Evolutionary conservation across 306 rosid genomes (phyloP).

Genomic region (Chamaecrista fasciculata): DNA sequence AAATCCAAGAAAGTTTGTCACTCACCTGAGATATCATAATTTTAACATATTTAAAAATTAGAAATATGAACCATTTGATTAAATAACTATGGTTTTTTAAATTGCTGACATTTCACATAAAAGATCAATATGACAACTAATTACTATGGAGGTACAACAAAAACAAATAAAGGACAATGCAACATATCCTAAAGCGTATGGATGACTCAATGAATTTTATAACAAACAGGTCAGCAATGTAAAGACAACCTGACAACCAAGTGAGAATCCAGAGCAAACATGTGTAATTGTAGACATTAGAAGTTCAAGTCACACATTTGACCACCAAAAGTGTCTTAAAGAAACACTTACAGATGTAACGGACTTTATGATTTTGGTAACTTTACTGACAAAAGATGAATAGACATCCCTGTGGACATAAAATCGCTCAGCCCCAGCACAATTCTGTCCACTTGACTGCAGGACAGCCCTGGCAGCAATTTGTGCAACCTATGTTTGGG

Average conservation of each 20-base stretch:
- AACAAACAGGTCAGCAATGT: not conserved
- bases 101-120: not conserved
- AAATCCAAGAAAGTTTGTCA: not conserved
- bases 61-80: not conserved
- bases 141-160: not conserved
- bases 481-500: slow-evolving; percentile 70
- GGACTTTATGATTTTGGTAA: slow-evolving; percentile 75
- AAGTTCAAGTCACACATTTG: slow-evolving; percentile 15
- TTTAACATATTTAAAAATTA: not conserved
- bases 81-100: not conserved
- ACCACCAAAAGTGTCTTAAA: not conserved
- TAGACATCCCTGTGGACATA: slow-evolving; percentile 79
- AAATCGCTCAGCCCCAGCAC: slow-evolving; percentile 97
- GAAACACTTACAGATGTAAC: slow-evolving; percentile 74
- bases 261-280: slow-evolving; percentile 12
- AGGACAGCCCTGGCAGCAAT: slow-evolving; percentile 91
- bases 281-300: not conserved
- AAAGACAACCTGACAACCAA: not conserved
- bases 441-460: slow-evolving; percentile 96
- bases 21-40: not conserved
- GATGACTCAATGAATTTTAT: slow-evolving; percentile 15
- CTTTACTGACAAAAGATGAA: slow-evolving; percentile 69
- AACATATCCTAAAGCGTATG: slow-evolving; percentile 3
- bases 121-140: not conserved
- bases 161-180: slow-evolving; percentile 14